These are phyloP conservation scores for Phanerochaete carnosa DNA, from an alignment of 768 basidiomycete species.

Conservation along the genomic window DNA sequence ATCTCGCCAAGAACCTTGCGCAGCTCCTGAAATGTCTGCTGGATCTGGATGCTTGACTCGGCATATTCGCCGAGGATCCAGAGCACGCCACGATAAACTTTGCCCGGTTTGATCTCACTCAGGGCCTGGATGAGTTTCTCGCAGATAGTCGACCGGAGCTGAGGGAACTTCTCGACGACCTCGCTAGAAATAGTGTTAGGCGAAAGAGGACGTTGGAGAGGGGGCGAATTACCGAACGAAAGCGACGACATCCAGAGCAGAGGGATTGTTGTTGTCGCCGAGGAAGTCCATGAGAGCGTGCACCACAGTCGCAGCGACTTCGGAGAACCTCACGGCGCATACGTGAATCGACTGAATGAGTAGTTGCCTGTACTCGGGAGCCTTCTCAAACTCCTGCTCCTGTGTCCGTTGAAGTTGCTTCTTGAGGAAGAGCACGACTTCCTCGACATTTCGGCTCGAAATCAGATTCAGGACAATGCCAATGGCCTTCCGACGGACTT, in stretches of 20 bases:
- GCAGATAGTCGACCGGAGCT: constrained; percentile 75
- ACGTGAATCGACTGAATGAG: constrained; percentile 97
- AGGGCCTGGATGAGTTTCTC: constrained; percentile 83
- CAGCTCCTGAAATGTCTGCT: constrained; percentile 70
- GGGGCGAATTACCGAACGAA: constrained; percentile 52
- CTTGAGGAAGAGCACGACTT: constrained; percentile 94
- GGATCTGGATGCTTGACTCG: constrained; percentile 61
- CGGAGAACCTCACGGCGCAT: constrained; percentile 94
- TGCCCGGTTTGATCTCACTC: constrained; percentile 88
- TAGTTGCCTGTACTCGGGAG: constrained; percentile 91
- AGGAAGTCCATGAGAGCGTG: constrained; percentile 94
- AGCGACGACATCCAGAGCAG: constrained; percentile 92
- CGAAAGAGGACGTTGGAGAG: not conserved
- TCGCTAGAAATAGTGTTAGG: constrained; percentile 46
- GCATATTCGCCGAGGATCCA: constrained; percentile 99
- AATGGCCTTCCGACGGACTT: constrained; percentile 91
- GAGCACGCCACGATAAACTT: constrained; percentile 92
- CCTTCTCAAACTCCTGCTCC: constrained; percentile 91
- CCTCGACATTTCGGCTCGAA: constrained; percentile 91
- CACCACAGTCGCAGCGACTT: constrained; percentile 93
- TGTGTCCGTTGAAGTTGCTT: constrained; percentile 95
- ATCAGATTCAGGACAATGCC: constrained; percentile 90
- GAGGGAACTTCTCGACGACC: constrained; percentile 96
- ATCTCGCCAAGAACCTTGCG: constrained; percentile 91
- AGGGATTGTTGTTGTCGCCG: constrained; percentile 91